Evolutionary conservation across 306 rosid genomes (phyloP), one percentile per base, ranked within the genome.

Genomic region (Phaseolus lunatus): DNA sequence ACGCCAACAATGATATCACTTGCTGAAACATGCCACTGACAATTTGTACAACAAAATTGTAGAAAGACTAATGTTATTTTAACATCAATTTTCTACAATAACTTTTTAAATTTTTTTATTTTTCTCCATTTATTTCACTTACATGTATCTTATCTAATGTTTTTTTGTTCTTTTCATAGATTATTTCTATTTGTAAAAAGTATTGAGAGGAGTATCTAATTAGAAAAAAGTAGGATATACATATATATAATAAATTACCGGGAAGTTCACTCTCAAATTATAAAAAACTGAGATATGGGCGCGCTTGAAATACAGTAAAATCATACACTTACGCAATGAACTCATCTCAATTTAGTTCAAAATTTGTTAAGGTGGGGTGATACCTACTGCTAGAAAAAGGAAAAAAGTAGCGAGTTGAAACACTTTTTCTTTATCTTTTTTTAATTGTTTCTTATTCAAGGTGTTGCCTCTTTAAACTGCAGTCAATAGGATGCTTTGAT

Each of bases 1-100:
- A 41, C 68, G 44, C 57, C 57, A 73, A 43, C 78, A 35, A 44
- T 74, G 70, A 74, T 62, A 44, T 74, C 70, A 74, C 79, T 45
- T 22, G 66, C 49, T 24, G 9, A 26, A 39, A 12, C 26, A 48
- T 69, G 24, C 43, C 66, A 27, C 26, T 22, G 15, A 72, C 70
- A 65, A 39, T 19, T 20, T 63, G 45, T 7, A 35, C 27, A 33
- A n/a, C 29, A 5, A 18, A 10, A 37, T 18, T 26, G 39, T 14
- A 14, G 41, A 59, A 59, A 59, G 66, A 59, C 22, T 14, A 59
- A 29, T 15, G 33, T 6, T 14, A 27, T 59, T 61, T 29, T 61
- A 31, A 31, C 44, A 15, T 61, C 44, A 15, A 29, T 35, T 63
- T 62, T 35, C 26, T 8, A 9, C 15, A 14, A 15, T 29, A 29